Evolutionary conservation across 768 basidiomycete genomes (phyloP), one percentile per base, ranked within the genome.

Genomic region (Rhizopogon salebrosus): DNA sequence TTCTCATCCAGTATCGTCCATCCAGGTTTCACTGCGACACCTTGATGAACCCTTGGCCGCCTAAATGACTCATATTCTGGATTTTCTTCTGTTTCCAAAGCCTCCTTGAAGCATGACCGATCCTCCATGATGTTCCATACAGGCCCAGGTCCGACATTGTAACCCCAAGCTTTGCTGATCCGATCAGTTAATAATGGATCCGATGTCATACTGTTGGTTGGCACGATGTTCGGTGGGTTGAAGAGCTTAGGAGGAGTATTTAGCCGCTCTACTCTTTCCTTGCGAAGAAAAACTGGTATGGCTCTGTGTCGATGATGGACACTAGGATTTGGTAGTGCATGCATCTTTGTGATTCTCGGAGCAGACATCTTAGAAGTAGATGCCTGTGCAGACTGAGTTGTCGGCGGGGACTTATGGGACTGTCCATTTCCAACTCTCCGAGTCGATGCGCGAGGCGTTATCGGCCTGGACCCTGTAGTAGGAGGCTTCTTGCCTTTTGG

Each of bases 81-180:
- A 24, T 58, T 54, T 8, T 64, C 55, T 3, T 69, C 68, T 10
- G 62, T 53, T 22, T 27, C 27, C 29, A 62, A 54, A 3, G 78
- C 74, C 58, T 92, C 90, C 62, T 87, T 90, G 65, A 74, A 92
- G 79, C 86, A 92, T 1, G 78, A 80, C 46, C 88, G 69, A 57
- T 93, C 91, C 62, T 93, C 91, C 39, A 79, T 67, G 34, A 91
- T 66, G 54, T 91, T 85, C 89, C 89, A 92, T 6, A 89, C 60
- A 1, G 89, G 88, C 0, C 91, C 90, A 3, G 80, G 64, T 3
- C 89, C 88, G 13, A 87, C 79, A 57, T 87, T 89, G 60, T 79
- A 82, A 0, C 85, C 82, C 85, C 84, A 88, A 0, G 85, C 74
- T 60, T 83, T 88, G 59, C 76, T 83, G 8, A 87, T 54, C 40